Conservation (phyloP, 208 protist species). For the Trypanosoma congolense region DNA sequence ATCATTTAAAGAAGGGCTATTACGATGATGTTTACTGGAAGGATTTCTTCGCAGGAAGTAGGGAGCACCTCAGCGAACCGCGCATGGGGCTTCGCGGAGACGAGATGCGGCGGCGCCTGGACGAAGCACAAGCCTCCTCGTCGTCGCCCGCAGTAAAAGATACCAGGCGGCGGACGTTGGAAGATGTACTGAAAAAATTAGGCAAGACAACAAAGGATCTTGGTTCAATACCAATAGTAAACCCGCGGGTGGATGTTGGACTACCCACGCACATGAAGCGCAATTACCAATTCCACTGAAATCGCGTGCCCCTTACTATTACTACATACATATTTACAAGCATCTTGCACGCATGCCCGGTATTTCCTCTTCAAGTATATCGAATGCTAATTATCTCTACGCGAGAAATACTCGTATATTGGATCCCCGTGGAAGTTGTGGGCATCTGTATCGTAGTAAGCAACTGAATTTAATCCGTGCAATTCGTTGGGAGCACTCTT, state of each 20-base stretch:
- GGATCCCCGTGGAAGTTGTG: too few relatives aligned
- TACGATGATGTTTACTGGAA: constrained; percentile 93
- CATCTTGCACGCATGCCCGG: not conserved
- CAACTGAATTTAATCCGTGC: too few relatives aligned
- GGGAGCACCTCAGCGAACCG: constrained; percentile 85
- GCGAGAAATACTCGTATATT: too few relatives aligned
- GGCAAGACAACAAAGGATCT: constrained; percentile 81
- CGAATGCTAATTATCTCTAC: too few relatives aligned
- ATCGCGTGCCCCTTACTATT: too few relatives aligned
- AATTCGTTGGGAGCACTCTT: too few relatives aligned
- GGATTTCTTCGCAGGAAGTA: constrained; percentile 90
- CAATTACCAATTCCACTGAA: constrained; percentile 78
- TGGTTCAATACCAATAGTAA: constrained; percentile 75
- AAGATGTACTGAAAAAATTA: constrained; percentile 76
- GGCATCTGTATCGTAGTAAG: too few relatives aligned
- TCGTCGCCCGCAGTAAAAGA: constrained; percentile 22
- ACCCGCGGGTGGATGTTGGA: constrained; percentile 78
- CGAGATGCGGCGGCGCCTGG: constrained; percentile 73
- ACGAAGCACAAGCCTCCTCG: constrained; percentile 31
- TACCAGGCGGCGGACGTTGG: constrained; percentile 73
- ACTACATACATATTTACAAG: too few relatives aligned
- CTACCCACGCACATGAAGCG: constrained; percentile 86
- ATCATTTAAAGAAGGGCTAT: constrained; percentile 91
- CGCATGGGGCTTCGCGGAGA: constrained; percentile 89
- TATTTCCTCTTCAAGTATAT: not conserved